Conservation (phyloP, 345 rosid genomes). For the Eutrema japonicum region DNA sequence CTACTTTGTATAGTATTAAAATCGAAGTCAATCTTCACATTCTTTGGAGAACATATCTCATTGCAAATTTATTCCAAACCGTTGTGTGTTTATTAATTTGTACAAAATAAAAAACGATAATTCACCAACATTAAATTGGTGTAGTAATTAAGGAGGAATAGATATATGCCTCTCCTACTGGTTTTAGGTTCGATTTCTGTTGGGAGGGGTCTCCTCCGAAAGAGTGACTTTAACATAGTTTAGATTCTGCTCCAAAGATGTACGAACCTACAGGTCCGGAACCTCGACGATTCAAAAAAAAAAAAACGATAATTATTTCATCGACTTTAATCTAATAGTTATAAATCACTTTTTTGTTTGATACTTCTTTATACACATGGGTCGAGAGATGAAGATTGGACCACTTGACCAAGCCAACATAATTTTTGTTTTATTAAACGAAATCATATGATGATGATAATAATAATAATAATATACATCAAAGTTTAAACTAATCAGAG, state of each 20-base stretch:
- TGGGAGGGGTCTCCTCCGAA: too few species aligned
- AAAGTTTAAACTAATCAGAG: not conserved
- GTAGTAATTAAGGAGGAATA: too few species aligned
- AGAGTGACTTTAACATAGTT: too few species aligned
- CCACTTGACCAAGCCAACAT: constrained; percentile 20
- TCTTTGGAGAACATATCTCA: not conserved
- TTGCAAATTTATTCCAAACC: not conserved
- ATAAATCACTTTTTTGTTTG: not conserved
- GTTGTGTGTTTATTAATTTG: not conserved
- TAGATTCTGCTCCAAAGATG: too few species aligned
- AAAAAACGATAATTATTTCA: not conserved
- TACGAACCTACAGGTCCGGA: too few species aligned
- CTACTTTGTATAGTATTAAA: not conserved
- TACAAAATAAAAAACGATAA: not conserved
- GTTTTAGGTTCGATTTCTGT: too few species aligned
- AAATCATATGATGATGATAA: not conserved
- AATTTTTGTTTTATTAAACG: not conserved
- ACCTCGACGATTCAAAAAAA: not conserved
- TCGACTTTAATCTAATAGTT: not conserved
- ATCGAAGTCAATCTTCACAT: constrained; percentile 15
- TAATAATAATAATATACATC: not conserved
- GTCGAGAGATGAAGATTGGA: constrained; percentile 2
- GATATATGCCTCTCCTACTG: too few species aligned
- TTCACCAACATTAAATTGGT: too few species aligned
- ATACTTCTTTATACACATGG: not conserved